A percentile compares a stretch with the other conserved stretches of the same genome.
These are phyloP conservation scores for Adenanthera pavonina DNA, from an alignment of 306 rosid genomes.

Conservation along the genomic window DNA sequence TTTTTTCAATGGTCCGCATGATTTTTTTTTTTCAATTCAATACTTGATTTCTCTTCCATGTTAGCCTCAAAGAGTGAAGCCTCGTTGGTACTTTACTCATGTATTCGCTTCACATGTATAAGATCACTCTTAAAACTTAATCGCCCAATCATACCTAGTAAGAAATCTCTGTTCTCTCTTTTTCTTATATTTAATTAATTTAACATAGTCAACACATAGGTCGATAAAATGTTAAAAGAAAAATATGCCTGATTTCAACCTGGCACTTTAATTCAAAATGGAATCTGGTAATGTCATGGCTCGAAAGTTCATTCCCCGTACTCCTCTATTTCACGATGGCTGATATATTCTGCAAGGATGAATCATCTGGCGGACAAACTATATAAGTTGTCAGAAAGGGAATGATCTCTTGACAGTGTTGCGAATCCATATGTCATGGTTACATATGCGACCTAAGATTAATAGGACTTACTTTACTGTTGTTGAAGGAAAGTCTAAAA, in stretches of 20 bases:
- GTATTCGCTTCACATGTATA: neutral
- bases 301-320: slow-evolving; percentile 1
- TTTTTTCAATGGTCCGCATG: neutral
- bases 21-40: neutral
- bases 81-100: neutral
- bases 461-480: neutral
- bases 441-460: neutral
- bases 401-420: neutral
- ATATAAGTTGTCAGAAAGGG: neutral
- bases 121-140: neutral
- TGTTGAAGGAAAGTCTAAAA: neutral
- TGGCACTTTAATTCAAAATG: neutral
- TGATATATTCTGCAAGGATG: neutral
- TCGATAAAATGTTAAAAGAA: neutral
- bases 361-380: slow-evolving; percentile 14
- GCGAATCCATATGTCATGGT: neutral
- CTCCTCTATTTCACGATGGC: slow-evolving; percentile 14
- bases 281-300: slow-evolving; percentile 6
- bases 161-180: neutral
- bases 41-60: neutral
- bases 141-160: neutral
- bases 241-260: neutral
- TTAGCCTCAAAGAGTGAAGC: neutral
- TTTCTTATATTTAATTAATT: neutral
- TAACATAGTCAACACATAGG: neutral